Base-by-base conservation (phyloP, 2,329 filamentous ascomycete species). In the Hypocreales sp. region DNA sequence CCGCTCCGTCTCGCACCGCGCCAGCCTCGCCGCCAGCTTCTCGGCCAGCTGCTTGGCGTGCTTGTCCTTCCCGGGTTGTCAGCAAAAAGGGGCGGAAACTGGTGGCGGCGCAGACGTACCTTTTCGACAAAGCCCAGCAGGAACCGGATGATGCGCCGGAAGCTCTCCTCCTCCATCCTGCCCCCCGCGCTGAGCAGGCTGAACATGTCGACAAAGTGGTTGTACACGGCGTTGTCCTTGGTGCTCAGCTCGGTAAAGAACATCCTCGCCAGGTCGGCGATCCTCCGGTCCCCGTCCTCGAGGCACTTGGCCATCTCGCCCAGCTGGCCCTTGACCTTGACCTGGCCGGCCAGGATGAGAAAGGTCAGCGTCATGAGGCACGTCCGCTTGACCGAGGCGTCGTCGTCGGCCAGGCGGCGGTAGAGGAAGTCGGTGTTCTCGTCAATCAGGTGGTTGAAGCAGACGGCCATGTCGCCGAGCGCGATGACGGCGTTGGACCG, bases 191-290 rank as follows among this genome's bases (percentile, higher is more conserved):
- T 90, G 25, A 98, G 62, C 37, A 95, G 58, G 46, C 80, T 87
- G 54, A 98, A 98, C 82, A 98, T 95, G 48, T 98, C 90, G 16
- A 98, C 84, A 54, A 98, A 98, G 57, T 98, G 87, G 50, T 98
- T 98, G 54, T 98, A 98, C 3, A 98, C 83, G 3, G 90, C 90
- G 46, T 98, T 98, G 50, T 98, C 90, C 60, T 98, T 98, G 40
- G 84, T 93, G 35, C 86, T 84, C 30, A 98, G 67, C 54, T 98
- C 90, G 0, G 83, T 87, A 54, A 98, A 98, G 70, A 98, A 98
- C 87, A 95, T 95, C 32, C 83, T 69, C 10, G 84, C 82, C 45
- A 98, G 67, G 46, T 98, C 90, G 1, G 86, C 81, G 36, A 95
- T 93, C 35, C 81, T 72, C 54, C 86, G 84, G 47, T 98, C 92